Conservation (phyloP, 192 early-diverging fungal species). For the Dimargaris xerosporica region DNA sequence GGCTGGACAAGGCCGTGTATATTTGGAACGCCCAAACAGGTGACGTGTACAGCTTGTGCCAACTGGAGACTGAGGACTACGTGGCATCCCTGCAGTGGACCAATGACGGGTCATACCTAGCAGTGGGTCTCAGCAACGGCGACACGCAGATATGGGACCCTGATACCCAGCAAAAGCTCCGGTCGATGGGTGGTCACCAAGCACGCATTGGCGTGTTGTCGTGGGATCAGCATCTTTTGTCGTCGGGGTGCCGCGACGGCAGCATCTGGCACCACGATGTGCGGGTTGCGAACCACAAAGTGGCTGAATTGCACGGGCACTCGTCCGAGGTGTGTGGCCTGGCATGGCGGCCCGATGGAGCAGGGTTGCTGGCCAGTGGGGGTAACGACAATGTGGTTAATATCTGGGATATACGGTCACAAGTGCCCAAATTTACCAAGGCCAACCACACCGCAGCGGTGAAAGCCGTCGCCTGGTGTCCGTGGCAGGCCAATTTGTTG, state of each 20-base stretch:
- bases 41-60: conserved; percentile 31
- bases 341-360: conserved; percentile 68
- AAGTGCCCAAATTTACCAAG: conserved; percentile 49
- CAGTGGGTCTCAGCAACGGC: conserved; percentile 60
- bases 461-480: conserved; percentile 91
- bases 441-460: conserved; percentile 77
- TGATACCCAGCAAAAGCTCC: conserved; percentile 49
- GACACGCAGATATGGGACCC: conserved; percentile 87
- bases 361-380: conserved; percentile 74
- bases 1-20: conserved; percentile 71
- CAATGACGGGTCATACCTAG: conserved; percentile 40
- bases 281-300: conserved; percentile 68
- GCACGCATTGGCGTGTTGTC: conserved; percentile 69
- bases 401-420: conserved; percentile 65
- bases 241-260: conserved; percentile 77
- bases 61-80: conserved; percentile 31
- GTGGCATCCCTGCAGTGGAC: conserved; percentile 72
- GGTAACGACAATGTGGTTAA: conserved; percentile 89
- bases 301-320: conserved; percentile 54
- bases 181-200: conserved; percentile 70
- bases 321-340: conserved; percentile 73
- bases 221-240: conserved; percentile 72
- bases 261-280: conserved; percentile 93
- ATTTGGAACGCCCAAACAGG: conserved; percentile 74
- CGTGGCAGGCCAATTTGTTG: conserved; percentile 68